Base-by-base conservation (phyloP, 164 flowering plant species). In the Berberis thunbergii region DNA sequence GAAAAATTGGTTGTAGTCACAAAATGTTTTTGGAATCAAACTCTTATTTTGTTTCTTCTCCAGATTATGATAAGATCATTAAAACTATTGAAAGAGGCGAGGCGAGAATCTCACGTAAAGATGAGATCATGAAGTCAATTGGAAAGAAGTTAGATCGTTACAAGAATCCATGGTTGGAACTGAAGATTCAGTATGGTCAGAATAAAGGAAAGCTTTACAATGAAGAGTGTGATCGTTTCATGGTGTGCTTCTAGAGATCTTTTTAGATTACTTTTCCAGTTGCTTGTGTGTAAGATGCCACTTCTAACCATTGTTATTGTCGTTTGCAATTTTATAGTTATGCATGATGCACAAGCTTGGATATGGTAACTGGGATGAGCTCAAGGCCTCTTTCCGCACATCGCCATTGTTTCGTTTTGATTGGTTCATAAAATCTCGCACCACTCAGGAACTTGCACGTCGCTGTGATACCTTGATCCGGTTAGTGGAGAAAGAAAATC, bases 281-380 rank as follows among this genome's bases (percentile, higher is more conserved):
- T 26, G 26, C 26, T 26, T 26, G 26, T 26, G 26, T 26, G 26
- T 26, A 26, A 46, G 49, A 11, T 26, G 26, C 50, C 13, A n/a
- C 5, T 43, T 0, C 26, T 2, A 26, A 7, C 26, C 9, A 26
- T 26, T 66, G 45, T 39, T 42, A 60, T 54, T 43, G 41, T 56
- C 13, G 54, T 13, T 50, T 57, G 9, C 40, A 43, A 8, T 5
- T 39, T 44, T 52, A 45, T 78, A 95, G 99, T 78, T 95, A 64
- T 95, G 99, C 83, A 95, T 89, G 99, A 87, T 95, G 62, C 97
- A 95, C 81, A 95, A 89, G 63, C 94, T 91, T 67, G 99, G 99
- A 6, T 91, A 95, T 79, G 97, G 99, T 39, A 95, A 95, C 71
- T 95, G 99, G 99, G 99, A 95, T 69, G 99, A 95, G 80, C 80